Conservation (phyloP, 208 protist genomes). For the Trypanosoma melophagium region DNA sequence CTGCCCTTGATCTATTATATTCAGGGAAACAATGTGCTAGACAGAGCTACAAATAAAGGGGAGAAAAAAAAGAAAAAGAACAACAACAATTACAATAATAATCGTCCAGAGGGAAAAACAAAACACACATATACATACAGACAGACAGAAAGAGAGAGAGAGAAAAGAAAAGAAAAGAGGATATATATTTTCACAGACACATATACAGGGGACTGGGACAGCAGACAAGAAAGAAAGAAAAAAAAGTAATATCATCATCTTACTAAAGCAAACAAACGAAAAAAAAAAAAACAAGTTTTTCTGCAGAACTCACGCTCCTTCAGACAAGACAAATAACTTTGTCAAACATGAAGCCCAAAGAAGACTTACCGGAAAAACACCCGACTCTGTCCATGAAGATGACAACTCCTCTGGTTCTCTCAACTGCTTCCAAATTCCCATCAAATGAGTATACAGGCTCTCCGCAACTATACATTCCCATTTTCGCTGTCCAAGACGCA, state of each 20-base stretch:
- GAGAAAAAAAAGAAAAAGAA: neutral
- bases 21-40: no score
- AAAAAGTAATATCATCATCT: neutral
- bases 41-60: neutral
- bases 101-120: no score
- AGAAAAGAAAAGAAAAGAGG: constrained; percentile 23
- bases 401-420: constrained; percentile 3
- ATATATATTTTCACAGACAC: neutral
- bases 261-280: neutral
- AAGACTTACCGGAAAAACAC: constrained; percentile 25
- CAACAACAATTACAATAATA: no score
- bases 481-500: constrained; percentile 11
- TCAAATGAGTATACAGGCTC: constrained; percentile 28
- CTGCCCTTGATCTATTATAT: no score
- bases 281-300: neutral
- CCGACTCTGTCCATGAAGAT: constrained; percentile 3
- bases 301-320: neutral
- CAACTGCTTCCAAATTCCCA: constrained; percentile 4
- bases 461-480: constrained; percentile 25
- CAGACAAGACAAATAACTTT: constrained; percentile 12
- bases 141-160: neutral
- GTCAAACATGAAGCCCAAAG: constrained; percentile 28
- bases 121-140: no score
- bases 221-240: constrained; percentile 13
- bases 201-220: no score